Percentiles rank a stretch among this genome's conserved stretches.
phyloP scores from a whole-genome alignment of 129 eudicot species.

The Apium graveolens region DNA sequence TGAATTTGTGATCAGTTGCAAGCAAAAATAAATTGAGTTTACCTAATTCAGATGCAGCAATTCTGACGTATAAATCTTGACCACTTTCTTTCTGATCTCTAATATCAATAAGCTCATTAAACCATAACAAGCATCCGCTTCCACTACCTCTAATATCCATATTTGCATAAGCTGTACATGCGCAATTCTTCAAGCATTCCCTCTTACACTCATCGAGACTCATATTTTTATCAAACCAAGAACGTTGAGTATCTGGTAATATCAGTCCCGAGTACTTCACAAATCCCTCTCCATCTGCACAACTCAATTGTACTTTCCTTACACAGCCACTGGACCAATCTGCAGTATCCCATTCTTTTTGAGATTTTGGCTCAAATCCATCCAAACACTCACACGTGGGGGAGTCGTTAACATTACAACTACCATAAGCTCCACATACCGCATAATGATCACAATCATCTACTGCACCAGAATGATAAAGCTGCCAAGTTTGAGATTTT shows the following conservation, averaged over 20 bases:
- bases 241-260: constrained; percentile 30
- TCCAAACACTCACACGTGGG: constrained; percentile 42
- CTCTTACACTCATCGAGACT: constrained; percentile 34
- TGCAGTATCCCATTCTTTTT: constrained; percentile 22
- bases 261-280: constrained; percentile 12
- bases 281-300: constrained; percentile 33
- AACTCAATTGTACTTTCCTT: constrained; percentile 21
- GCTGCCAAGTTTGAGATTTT: constrained; percentile 18
- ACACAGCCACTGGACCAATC: constrained; percentile 55
- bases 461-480: constrained; percentile 5
- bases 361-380: constrained; percentile 33
- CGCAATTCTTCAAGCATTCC: constrained; percentile 39
- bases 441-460: constrained; percentile 35
- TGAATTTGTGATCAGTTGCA: background rate
- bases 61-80: constrained; percentile 31
- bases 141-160: constrained; percentile 28
- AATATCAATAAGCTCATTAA: constrained; percentile 38
- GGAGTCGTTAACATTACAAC: constrained; percentile 23
- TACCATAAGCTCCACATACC: constrained; percentile 43
- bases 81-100: constrained; percentile 16
- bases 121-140: constrained; percentile 63
- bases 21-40: background rate
- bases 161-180: constrained; percentile 46
- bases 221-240: constrained; percentile 25
- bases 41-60: constrained; percentile 44